These are phyloP conservation scores for Nicotiana tomentosiformis DNA, from an alignment of 257 asterid species.

Conservation along the genomic window DNA sequence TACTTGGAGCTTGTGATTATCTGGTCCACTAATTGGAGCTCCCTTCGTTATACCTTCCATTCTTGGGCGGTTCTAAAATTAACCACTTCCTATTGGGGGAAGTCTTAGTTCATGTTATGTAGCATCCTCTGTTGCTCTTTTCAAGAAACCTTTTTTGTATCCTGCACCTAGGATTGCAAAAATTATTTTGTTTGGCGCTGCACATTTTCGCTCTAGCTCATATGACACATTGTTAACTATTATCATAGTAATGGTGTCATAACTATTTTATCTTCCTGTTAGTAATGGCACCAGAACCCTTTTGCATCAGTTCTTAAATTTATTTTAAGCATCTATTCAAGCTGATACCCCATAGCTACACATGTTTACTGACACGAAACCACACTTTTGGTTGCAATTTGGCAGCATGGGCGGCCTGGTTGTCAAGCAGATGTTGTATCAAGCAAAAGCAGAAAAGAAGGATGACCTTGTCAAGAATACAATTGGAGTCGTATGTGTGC, in stretches of 20 bases:
- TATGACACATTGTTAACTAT: not conserved
- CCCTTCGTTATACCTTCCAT: not conserved
- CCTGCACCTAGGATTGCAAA: not conserved
- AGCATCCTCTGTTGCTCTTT: not conserved
- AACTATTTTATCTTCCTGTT: not conserved
- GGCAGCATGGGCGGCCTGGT: conserved; percentile 98
- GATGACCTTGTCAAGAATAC: conserved; percentile 78
- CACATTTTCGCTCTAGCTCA: not conserved
- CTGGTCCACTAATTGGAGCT: not conserved
- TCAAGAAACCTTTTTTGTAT: not conserved
- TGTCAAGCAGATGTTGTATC: conserved; percentile 93
- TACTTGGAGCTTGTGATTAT: not conserved
- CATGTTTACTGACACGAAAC: not conserved
- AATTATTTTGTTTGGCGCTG: not conserved
- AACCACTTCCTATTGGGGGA: not conserved
- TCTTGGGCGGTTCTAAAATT: not conserved
- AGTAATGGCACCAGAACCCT: not conserved
- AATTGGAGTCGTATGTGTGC: conserved; percentile 71
- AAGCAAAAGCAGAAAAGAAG: conserved; percentile 76
- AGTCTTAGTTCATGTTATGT: not conserved
- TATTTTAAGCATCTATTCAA: not conserved
- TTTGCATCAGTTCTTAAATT: not conserved
- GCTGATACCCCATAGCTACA: not conserved
- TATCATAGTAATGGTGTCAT: not conserved
- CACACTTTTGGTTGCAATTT: conserved; percentile 3